Percentiles rank a stretch among this genome's conserved stretches.
phyloP scores from a whole-genome alignment of 2,329 filamentous ascomycete species.

The Ophiostoma quercus region DNA sequence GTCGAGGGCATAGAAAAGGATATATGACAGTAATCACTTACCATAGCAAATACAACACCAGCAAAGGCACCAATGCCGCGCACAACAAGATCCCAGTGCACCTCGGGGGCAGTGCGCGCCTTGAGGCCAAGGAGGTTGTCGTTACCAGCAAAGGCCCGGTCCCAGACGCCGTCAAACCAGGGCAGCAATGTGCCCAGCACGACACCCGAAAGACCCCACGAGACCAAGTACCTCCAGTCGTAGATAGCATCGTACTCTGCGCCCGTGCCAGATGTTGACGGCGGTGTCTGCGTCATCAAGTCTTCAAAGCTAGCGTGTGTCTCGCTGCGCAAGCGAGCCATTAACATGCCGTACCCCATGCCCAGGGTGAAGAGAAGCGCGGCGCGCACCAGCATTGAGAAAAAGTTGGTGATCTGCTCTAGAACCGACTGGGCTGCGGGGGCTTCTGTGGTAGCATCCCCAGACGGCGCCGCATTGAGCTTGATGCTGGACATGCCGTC shows the following conservation, averaged over 20 bases:
- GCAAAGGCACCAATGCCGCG: slow-evolving; percentile 57
- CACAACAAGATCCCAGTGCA: slow-evolving; percentile 66
- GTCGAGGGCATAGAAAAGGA: not conserved
- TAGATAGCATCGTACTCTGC: slow-evolving; percentile 30
- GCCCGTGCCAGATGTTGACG: not conserved
- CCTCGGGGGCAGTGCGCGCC: slow-evolving; percentile 41
- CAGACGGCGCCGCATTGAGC: slow-evolving; percentile 16
- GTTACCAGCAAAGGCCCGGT: slow-evolving; percentile 42
- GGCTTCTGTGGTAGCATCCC: slow-evolving; percentile 28
- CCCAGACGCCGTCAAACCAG: slow-evolving; percentile 75
- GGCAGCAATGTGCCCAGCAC: slow-evolving; percentile 73
- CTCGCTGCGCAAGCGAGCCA: slow-evolving; percentile 71
- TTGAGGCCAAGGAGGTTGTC: slow-evolving; percentile 28
- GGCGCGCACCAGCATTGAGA: slow-evolving; percentile 54
- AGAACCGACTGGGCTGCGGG: slow-evolving; percentile 29
- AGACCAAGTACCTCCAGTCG: slow-evolving; percentile 63
- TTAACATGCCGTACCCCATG: slow-evolving; percentile 73
- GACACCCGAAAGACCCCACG: slow-evolving; percentile 79
- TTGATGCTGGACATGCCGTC: slow-evolving; percentile 12
- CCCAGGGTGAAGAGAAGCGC: slow-evolving; percentile 71
- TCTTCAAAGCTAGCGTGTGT: slow-evolving; percentile 36
- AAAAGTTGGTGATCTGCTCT: slow-evolving; percentile 32
- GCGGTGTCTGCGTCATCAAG: not conserved
- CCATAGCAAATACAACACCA: slow-evolving; percentile 65
- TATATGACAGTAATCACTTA: slow-evolving; percentile 44